Conservation (phyloP, 23 red algal species). For the Gracilaria gracilis region DNA sequence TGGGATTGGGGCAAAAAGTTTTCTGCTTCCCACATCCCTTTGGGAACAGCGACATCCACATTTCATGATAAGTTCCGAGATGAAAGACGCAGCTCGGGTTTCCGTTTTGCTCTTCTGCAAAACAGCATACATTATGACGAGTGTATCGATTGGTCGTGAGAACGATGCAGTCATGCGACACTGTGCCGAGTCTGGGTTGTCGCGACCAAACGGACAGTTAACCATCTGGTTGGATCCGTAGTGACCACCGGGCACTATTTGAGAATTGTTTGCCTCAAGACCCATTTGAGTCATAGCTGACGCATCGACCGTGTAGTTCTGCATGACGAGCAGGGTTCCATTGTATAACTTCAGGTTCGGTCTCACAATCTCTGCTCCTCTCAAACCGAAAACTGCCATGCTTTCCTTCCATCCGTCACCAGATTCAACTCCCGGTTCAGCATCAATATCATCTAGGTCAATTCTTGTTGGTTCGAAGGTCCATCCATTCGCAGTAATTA, state of each 20-base stretch:
- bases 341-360: conserved; percentile 53
- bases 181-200: conserved; percentile 33
- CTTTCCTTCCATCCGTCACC: conserved; percentile 62
- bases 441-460: conserved; percentile 70
- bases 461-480: conserved; percentile 44
- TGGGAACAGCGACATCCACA: conserved; percentile 66
- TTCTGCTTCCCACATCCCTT: conserved; percentile 9
- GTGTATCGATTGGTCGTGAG: conserved; percentile 23
- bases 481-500: conserved; percentile 62
- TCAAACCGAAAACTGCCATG: conserved; percentile 64
- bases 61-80: conserved; percentile 53
- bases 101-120: conserved; percentile 60
- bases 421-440: conserved; percentile 27
- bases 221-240: conserved; percentile 42
- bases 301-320: conserved; percentile 40
- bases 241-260: conserved; percentile 41
- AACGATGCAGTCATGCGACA: conserved; percentile 61
- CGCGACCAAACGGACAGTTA: conserved; percentile 56
- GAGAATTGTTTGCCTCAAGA: conserved; percentile 3
- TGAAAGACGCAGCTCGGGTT: conserved; percentile 58
- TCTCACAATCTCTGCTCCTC: conserved; percentile 24
- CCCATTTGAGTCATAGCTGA: conserved; percentile 57
- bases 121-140: conserved; percentile 69
- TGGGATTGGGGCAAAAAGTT: conserved; percentile 24
- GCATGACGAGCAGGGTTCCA: conserved; percentile 13